Evolutionary conservation across 306 rosid species (phyloP).

Genomic region (Ziziphus jujuba): DNA sequence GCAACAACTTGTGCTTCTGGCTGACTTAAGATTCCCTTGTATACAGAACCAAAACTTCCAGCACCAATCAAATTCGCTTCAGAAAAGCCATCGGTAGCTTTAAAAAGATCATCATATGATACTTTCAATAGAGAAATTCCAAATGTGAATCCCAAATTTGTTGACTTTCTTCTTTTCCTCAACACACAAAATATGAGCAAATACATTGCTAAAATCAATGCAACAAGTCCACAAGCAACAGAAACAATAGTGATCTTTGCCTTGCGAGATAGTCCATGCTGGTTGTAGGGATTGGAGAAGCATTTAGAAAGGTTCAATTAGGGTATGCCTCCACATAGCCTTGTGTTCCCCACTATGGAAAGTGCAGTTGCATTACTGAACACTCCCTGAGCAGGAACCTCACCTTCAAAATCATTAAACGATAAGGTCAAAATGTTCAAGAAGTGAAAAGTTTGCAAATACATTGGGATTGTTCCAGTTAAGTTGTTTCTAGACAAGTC

Average conservation of each 20-base stretch:
- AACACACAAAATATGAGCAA: background rate
- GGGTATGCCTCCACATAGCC: constrained; percentile 28
- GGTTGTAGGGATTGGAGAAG: background rate
- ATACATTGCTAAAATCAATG: background rate
- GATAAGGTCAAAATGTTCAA: constrained; percentile 21
- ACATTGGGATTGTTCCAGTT: constrained; percentile 11
- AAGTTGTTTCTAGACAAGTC: constrained; percentile 34
- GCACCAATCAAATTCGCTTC: constrained; percentile 27
- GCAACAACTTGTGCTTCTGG: too few species aligned
- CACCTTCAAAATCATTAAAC: constrained; percentile 30
- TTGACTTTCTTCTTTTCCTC: constrained; percentile 2
- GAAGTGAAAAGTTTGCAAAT: background rate
- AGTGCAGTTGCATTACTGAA: constrained; percentile 17
- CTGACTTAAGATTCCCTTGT: too few species aligned
- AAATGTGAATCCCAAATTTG: background rate
- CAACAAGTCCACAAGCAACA: constrained; percentile 18
- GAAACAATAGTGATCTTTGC: background rate
- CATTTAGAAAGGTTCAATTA: constrained; percentile 16
- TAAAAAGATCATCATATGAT: constrained; percentile 27
- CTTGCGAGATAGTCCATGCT: background rate
- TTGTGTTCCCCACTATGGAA: constrained; percentile 5
- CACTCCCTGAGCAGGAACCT: constrained; percentile 22
- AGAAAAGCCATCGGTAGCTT: constrained; percentile 35
- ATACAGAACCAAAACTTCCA: constrained; percentile 34
- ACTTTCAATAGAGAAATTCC: constrained; percentile 17